phyloP scores from a whole-genome alignment of 495 filamentous ascomycete genomes.

The Talaromyces proteolyticus region DNA sequence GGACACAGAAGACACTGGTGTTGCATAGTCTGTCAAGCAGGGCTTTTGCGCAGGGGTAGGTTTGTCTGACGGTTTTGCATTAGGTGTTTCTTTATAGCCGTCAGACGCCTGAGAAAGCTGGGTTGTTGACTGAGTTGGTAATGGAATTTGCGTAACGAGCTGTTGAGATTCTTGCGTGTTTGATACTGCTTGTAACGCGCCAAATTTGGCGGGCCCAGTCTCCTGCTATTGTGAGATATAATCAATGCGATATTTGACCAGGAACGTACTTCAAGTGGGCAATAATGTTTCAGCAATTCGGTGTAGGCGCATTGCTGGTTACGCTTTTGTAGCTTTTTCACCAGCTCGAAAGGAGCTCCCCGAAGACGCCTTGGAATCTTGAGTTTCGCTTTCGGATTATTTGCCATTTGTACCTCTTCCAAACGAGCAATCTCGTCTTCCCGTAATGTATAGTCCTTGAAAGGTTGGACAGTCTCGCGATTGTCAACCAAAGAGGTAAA shows the following conservation, averaged over 20 bases:
- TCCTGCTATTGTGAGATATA: slow-evolving; percentile 11
- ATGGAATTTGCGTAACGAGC: slow-evolving; percentile 24
- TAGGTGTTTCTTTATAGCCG: not conserved
- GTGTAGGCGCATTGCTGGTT: slow-evolving; percentile 73
- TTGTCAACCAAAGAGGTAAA: slow-evolving; percentile 64
- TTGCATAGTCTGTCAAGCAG: slow-evolving; percentile 64
- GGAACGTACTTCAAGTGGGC: slow-evolving; percentile 50
- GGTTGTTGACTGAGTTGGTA: slow-evolving; percentile 1
- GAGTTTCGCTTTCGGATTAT: not conserved
- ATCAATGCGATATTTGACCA: not conserved
- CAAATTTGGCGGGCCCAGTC: slow-evolving; percentile 24
- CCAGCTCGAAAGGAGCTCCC: slow-evolving; percentile 50
- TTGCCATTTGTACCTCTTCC: slow-evolving; percentile 9
- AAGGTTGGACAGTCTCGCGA: slow-evolving; percentile 58
- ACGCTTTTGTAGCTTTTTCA: slow-evolving; percentile 60
- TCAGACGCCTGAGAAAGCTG: not conserved
- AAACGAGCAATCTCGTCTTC: slow-evolving; percentile 70
- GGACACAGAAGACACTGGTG: slow-evolving; percentile 63
- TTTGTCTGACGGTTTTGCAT: not conserved
- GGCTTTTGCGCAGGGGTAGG: slow-evolving; percentile 10
- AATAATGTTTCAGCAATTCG: slow-evolving; percentile 73
- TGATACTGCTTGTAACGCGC: slow-evolving; percentile 10
- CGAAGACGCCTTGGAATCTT: slow-evolving; percentile 75
- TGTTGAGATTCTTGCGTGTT: slow-evolving; percentile 9
- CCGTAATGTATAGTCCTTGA: slow-evolving; percentile 77